Evolutionary conservation across 495 filamentous ascomycete genomes (phyloP), one percentile per base, ranked within the genome.

Genomic region (Daldinia loculata): DNA sequence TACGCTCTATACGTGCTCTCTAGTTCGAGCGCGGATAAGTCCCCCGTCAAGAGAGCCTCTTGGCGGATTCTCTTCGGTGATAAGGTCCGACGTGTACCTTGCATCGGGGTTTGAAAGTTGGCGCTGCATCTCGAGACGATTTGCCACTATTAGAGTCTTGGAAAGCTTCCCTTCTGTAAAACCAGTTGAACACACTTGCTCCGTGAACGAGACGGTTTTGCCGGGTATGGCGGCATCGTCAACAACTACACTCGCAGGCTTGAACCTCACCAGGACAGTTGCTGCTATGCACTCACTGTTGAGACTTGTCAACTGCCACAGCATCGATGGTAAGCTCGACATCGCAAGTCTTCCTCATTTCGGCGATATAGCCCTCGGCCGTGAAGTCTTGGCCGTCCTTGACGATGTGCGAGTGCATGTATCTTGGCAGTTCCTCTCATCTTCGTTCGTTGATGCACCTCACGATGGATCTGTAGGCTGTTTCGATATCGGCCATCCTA

Each of bases 331-430:
- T 53, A 17, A 75, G 60, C 64, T 71, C 61, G 39, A 56, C 56
- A 8, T 48, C 55, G 19, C 74, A 74, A 27, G 59, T 62, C 19
- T 67, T 41, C 38, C 63, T 75, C 34, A 75, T 58, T 32, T 66
- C 26, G 17, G 71, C 58, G 27, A 66, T 68, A 32, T 73, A 66
- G n/a, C 69, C 67, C 34, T 72, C 75, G 6, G 74, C 57, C 2
- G 69, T 68, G 15, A 67, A 55, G n/a, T 66, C 60, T 52, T 74
- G 67, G 45, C 70, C 60, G 32, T 77, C 75, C 67, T 70, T 77
- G n/a, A 50, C 41, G 19, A 77, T 24, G 39, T 51, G 58, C 1
- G 56, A 63, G 15, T 71, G 62, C 34, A 76, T 61, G 12, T 61
- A 67, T 63, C 60, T 69, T 52, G 72, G 59, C 41, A 73, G 26